Conservation (phyloP, 768 basidiomycete genomes). For the Termitomyces sp. region DNA sequence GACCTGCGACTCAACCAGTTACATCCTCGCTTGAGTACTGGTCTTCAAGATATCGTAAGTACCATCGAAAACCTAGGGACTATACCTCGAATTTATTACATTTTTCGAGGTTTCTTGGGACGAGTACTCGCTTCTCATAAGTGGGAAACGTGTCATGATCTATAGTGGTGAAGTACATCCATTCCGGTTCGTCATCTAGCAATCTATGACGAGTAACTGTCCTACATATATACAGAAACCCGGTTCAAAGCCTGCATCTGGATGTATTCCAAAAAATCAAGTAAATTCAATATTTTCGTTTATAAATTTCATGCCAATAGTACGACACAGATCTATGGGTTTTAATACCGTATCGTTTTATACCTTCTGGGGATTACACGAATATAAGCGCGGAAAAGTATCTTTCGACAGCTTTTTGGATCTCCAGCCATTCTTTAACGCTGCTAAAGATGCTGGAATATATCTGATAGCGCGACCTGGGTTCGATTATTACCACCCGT, state of each 20-base stretch:
- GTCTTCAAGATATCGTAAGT: conserved; percentile 28
- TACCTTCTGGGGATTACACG: conserved; percentile 39
- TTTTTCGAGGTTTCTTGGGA: conserved; percentile 37
- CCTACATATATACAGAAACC: conserved; percentile 21
- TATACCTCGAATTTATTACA: background rate
- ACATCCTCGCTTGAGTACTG: conserved; percentile 19
- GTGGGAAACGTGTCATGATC: conserved; percentile 35
- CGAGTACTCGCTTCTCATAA: conserved; percentile 36
- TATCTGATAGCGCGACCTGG: conserved; percentile 51
- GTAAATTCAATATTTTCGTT: no score
- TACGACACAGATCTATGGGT: conserved; percentile 28
- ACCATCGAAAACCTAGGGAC: background rate
- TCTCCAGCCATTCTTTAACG: conserved; percentile 48
- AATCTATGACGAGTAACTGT: background rate
- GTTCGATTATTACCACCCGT: conserved; percentile 19
- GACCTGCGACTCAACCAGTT: background rate
- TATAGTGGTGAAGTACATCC: conserved; percentile 42
- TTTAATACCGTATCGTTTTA: conserved; percentile 42
- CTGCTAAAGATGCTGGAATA: conserved; percentile 49
- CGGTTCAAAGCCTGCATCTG: conserved; percentile 36
- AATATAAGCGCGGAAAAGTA: conserved; percentile 43
- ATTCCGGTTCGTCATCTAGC: conserved; percentile 25
- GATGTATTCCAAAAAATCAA: conserved; percentile 43
- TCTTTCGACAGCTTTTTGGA: conserved; percentile 53
- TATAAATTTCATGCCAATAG: background rate